Conservation (phyloP, 345 rosid species). For the Eucalyptus melliodora region DNA sequence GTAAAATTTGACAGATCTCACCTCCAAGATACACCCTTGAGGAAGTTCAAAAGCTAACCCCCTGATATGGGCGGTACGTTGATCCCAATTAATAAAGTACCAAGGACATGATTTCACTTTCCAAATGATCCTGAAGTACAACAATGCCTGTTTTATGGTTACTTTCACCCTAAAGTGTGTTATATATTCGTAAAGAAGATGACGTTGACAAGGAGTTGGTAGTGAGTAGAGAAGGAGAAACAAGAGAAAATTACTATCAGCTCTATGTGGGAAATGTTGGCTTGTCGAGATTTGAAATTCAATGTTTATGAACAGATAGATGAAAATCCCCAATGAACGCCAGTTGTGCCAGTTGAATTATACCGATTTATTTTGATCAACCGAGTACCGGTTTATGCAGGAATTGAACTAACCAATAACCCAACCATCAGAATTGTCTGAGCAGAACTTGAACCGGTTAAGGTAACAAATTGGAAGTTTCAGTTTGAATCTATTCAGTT, state of each 20-base stretch:
- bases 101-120: neutral
- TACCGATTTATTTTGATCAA: neutral
- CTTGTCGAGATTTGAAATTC: neutral
- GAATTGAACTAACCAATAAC: neutral
- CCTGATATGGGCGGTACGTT: neutral
- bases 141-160: neutral
- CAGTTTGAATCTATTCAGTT: neutral
- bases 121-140: neutral
- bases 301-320: neutral
- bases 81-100: neutral
- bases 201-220: neutral
- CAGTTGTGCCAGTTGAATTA: neutral
- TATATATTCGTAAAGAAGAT: neutral
- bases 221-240: neutral
- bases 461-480: neutral
- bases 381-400: neutral
- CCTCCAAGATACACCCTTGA: neutral
- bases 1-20: neutral
- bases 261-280: neutral
- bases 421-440: neutral
- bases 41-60: neutral
- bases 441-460: neutral
- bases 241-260: neutral
- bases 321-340: neutral
- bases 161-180: neutral